A percentile compares a stretch with the other conserved stretches of the same genome.
These are phyloP conservation scores for Drechslera avenae DNA, from an alignment of 2,329 filamentous ascomycete species.

Conservation along the genomic window DNA sequence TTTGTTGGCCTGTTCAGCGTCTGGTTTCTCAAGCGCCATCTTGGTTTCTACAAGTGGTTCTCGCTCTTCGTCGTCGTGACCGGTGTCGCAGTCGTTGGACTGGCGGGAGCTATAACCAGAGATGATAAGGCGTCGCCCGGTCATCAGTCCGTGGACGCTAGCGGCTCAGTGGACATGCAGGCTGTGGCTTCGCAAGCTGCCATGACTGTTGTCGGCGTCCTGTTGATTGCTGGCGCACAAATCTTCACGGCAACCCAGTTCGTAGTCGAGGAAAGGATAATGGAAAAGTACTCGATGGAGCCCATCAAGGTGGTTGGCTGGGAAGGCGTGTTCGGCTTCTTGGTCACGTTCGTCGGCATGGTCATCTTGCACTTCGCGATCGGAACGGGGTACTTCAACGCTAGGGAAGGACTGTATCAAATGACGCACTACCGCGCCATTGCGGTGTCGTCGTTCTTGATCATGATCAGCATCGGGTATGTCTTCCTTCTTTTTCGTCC, in stretches of 20 bases:
- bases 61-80: slow-evolving; percentile 84
- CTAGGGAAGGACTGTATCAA: slow-evolving; percentile 81
- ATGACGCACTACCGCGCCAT: slow-evolving; percentile 74
- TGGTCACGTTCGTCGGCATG: slow-evolving; percentile 79
- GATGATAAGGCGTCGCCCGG: slow-evolving; percentile 61
- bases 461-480: slow-evolving; percentile 98
- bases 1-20: slow-evolving; percentile 97
- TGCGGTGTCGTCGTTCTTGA: slow-evolving; percentile 77
- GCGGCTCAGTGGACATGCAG: slow-evolving; percentile 34
- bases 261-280: slow-evolving; percentile 91
- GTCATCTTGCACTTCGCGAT: slow-evolving; percentile 76
- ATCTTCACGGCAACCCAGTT: slow-evolving; percentile 98
- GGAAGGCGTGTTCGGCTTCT: slow-evolving; percentile 92
- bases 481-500: slow-evolving; percentile 38
- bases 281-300: slow-evolving; percentile 78
- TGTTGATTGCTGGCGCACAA: slow-evolving; percentile 91
- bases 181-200: slow-evolving; percentile 62
- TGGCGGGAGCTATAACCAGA: slow-evolving; percentile 82
- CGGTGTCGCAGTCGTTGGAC: slow-evolving; percentile 86
- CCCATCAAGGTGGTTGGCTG: slow-evolving; percentile 92
- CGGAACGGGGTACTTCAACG: slow-evolving; percentile 88
- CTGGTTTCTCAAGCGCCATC: slow-evolving; percentile 78
- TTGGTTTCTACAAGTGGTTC: slow-evolving; percentile 90
- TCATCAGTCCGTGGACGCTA: slow-evolving; percentile 26
- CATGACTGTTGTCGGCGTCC: slow-evolving; percentile 77